A percentile compares a stretch with the other conserved stretches of the same genome.
phyloP scores from a whole-genome alignment of 148 eudicot species.

The Rhododendron vialii region DNA sequence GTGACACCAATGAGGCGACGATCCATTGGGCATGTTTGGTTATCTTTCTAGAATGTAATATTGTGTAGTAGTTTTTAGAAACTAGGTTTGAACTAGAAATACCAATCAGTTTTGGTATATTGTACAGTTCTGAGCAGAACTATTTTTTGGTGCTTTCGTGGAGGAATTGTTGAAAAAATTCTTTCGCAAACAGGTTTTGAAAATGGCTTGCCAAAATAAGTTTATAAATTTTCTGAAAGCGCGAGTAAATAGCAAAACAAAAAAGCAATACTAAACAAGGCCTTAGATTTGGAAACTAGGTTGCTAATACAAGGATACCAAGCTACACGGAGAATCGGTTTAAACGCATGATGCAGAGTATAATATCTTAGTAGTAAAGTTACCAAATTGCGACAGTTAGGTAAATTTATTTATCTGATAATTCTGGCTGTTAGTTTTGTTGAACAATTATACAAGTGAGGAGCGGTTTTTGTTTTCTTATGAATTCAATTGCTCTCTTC shows the following conservation, averaged over 20 bases:
- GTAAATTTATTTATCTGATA: not conserved
- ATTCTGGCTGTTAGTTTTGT: not conserved
- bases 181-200: not conserved
- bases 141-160: not conserved
- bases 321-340: not conserved
- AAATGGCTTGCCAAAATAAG: not conserved
- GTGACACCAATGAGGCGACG: not conserved
- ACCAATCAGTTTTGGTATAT: not conserved
- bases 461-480: not conserved
- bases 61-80: not conserved
- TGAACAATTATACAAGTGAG: not conserved
- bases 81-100: not conserved
- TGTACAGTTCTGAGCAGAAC: not conserved
- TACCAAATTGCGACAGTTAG: not conserved
- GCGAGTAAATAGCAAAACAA: not conserved
- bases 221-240: not conserved
- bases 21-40: not conserved
- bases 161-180: not conserved
- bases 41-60: not conserved
- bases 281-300: not conserved
- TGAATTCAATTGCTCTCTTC: conserved; percentile 2
- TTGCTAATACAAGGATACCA: not conserved
- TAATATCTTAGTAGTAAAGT: not conserved
- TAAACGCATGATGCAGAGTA: not conserved
- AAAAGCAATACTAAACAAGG: not conserved